These are phyloP conservation scores for Gamsiella multidivaricata DNA, from an alignment of 192 early-diverging fungal species.

Conservation along the genomic window DNA sequence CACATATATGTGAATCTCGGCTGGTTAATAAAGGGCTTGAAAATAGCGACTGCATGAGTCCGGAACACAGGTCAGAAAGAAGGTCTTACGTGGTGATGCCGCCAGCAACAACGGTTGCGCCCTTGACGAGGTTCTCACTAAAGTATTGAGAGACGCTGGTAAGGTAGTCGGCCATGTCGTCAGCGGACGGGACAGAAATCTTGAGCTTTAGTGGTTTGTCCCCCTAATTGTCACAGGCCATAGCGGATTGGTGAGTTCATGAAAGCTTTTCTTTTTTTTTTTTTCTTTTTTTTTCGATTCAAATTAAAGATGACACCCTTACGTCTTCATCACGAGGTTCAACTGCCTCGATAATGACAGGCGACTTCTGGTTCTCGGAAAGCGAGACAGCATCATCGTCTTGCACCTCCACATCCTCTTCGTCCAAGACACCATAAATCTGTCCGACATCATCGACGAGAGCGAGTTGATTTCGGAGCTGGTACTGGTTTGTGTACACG, in stretches of 20 bases:
- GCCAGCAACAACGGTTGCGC: conserved; percentile 42
- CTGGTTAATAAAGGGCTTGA: neutral
- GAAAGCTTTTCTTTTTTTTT: neutral
- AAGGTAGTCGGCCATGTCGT: conserved; percentile 48
- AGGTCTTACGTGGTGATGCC: conserved; percentile 33
- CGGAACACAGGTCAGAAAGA: neutral
- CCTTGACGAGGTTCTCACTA: conserved; percentile 38
- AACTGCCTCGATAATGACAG: conserved; percentile 40
- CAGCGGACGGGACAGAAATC: conserved; percentile 33
- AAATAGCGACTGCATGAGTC: too few relatives aligned
- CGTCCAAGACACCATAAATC: conserved; percentile 33
- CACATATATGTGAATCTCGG: neutral
- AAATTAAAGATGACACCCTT: neutral
- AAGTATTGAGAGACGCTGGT: conserved; percentile 47
- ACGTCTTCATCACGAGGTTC: conserved; percentile 23
- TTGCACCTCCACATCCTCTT: conserved; percentile 36
- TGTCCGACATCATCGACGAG: conserved; percentile 48
- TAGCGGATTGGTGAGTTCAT: too few relatives aligned
- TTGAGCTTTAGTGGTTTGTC: conserved; percentile 37
- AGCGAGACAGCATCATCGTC: conserved; percentile 39
- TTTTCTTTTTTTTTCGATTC: too few relatives aligned
- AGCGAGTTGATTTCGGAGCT: conserved; percentile 37
- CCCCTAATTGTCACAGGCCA: neutral
- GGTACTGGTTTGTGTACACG: conserved; percentile 46
- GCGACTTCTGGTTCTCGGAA: conserved; percentile 40